phyloP scores from a whole-genome alignment of 1,284 basidiomycete species.

The Ganoderma lucidum region DNA sequence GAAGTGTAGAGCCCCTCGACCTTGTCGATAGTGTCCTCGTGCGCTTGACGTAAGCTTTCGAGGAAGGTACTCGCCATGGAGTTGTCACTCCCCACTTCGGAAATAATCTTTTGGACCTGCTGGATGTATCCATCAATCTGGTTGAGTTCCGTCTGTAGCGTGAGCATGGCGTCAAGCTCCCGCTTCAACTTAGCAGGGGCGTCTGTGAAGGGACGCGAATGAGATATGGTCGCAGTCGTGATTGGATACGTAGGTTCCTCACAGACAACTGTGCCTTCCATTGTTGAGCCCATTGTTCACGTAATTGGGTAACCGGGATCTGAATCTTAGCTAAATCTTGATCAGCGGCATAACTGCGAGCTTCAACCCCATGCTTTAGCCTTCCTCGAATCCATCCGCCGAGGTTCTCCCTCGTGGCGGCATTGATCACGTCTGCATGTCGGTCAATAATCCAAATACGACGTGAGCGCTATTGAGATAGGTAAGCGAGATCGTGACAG shows the following conservation, averaged over 20 bases:
- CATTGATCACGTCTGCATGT: slow-evolving; percentile 15
- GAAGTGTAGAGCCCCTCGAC: slow-evolving; percentile 45
- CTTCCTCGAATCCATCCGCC: slow-evolving; percentile 11
- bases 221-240: too few species aligned
- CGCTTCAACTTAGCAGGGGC: slow-evolving; percentile 44
- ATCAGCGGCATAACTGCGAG: neutral
- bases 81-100: slow-evolving; percentile 20
- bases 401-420: slow-evolving; percentile 17
- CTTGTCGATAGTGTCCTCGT: neutral
- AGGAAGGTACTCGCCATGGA: neutral
- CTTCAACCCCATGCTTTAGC: slow-evolving; percentile 12
- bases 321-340: slow-evolving; percentile 20
- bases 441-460: slow-evolving; percentile 25
- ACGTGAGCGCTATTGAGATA: neutral
- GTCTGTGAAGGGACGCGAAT: slow-evolving; percentile 35
- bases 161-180: slow-evolving; percentile 46
- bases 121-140: slow-evolving; percentile 36
- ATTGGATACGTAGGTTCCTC: slow-evolving; percentile 36
- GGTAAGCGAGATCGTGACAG: too few species aligned
- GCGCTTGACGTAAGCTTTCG: slow-evolving; percentile 15
- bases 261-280: slow-evolving; percentile 41
- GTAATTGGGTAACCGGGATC: slow-evolving; percentile 28
- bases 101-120: slow-evolving; percentile 28
- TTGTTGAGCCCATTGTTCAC: slow-evolving; percentile 44
- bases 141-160: slow-evolving; percentile 46